These are phyloP conservation scores for Casaregolazyma lundiana DNA, from an alignment of 1,139 yeast species.

Conservation along the genomic window DNA sequence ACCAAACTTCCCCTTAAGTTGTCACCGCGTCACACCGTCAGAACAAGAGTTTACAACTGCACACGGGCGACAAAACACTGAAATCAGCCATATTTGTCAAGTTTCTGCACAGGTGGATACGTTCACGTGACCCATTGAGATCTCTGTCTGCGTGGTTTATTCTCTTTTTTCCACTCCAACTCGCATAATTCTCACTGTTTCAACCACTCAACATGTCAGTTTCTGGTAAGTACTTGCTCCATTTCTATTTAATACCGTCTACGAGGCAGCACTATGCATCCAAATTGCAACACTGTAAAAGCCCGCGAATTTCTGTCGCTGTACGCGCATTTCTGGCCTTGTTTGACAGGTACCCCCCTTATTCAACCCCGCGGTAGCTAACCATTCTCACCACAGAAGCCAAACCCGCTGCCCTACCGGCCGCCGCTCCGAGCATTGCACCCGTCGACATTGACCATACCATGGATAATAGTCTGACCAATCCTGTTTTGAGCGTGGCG, in stretches of 20 bases:
- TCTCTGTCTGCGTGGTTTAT: neutral
- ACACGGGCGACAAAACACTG: no score
- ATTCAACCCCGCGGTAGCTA: neutral
- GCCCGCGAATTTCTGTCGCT: no score
- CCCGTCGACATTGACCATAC: conserved; percentile 22
- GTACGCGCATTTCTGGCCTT: no score
- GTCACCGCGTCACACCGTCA: neutral
- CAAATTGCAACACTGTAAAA: no score
- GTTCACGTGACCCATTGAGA: neutral
- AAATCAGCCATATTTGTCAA: no score
- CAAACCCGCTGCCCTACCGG: neutral
- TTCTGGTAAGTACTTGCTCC: conserved; percentile 4
- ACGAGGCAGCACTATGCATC: neutral
- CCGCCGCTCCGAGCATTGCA: conserved; percentile 23
- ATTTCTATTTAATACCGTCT: neutral
- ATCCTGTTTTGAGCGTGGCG: conserved; percentile 18
- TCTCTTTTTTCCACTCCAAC: neutral
- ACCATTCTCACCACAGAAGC: neutral
- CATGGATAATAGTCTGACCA: conserved; percentile 5
- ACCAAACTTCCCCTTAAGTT: neutral
- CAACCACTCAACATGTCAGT: conserved; percentile 2
- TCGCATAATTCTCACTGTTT: no score
- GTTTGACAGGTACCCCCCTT: neutral
- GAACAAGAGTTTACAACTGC: neutral
- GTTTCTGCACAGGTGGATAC: no score